Conservation (phyloP, 1,284 basidiomycete species). For the Microbotryum intermedium region DNA sequence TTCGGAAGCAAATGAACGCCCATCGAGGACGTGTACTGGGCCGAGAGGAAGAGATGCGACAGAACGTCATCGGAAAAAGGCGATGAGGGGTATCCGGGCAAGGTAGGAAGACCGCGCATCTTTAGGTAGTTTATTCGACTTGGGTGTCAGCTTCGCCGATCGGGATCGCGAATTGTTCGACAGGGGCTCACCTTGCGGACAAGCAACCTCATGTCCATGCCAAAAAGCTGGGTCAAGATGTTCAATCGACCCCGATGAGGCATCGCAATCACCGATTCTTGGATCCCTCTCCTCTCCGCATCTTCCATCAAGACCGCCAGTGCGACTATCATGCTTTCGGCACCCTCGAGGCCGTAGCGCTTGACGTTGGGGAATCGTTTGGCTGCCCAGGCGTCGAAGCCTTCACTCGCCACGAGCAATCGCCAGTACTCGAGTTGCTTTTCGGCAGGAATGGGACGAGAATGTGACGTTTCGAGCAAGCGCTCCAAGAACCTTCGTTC, state of each 20-base stretch:
- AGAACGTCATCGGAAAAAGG: conserved; percentile 73
- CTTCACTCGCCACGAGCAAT: conserved; percentile 64
- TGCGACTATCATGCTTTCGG: conserved; percentile 80
- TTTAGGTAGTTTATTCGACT: background rate
- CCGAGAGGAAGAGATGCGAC: conserved; percentile 58
- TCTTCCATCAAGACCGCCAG: conserved; percentile 63
- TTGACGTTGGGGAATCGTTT: conserved; percentile 74
- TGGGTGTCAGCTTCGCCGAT: background rate
- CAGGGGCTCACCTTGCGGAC: conserved; percentile 54
- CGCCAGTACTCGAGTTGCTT: conserved; percentile 54
- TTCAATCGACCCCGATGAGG: conserved; percentile 75
- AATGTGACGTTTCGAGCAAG: conserved; percentile 58
- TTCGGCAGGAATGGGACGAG: conserved; percentile 36
- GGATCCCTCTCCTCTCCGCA: conserved; percentile 43
- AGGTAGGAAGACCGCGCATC: conserved; percentile 55
- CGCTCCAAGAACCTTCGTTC: conserved; percentile 78
- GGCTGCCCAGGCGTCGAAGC: conserved; percentile 71
- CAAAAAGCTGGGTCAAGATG: conserved; percentile 66
- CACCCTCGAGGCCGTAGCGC: conserved; percentile 76
- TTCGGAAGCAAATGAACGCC: conserved; percentile 71
- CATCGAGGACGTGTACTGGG: conserved; percentile 4
- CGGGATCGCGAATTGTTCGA: no score
- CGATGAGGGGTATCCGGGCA: conserved; percentile 31
- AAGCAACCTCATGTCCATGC: conserved; percentile 56
- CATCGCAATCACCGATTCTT: conserved; percentile 39